Evolutionary conservation across 768 basidiomycete genomes (phyloP), one percentile per base, ranked within the genome.

Genomic region (Lepiota brunneoincarnata): DNA sequence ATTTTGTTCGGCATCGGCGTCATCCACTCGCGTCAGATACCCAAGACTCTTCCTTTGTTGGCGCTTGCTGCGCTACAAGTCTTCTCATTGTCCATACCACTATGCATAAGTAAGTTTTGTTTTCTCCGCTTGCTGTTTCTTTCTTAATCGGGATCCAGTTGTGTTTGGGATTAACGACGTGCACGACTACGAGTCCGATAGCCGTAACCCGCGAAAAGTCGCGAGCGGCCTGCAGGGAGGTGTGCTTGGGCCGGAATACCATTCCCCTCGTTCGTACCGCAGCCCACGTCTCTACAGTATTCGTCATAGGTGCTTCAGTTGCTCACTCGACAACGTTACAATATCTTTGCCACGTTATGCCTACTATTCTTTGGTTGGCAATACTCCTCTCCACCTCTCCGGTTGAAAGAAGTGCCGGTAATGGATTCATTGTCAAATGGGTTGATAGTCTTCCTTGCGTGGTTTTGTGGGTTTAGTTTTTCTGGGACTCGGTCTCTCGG

Each of bases 391-490:
- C 54, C 57, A 15, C 59, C 59, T 21, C 50, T 60, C 17, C 59
- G 59, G 20, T 24, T 60, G 28, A 60, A 60, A 39, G 54, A 58
- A 39, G 28, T 51, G 12, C 57, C 59, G 10, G 43, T 58, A 9
- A 4, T 58, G 21, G 59, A 60, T 23, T 60, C 54, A 11, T 37
- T 55, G 18, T 58, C 53, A 23, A 60, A 58, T 23, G 59, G 57
- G 2, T 49, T 50, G 31, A 52, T 60, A 23, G 57, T 60, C 7
- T 60, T 44, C 24, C 28, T 60, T 18, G 49, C 46, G 17, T 60
- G 57, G 59, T 58, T 60, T 36, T 58, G 57, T 52, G 59, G 59
- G 2, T 60, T 58, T 34, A 55, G 56, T 26, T 60, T 60, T 28
- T 58, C 47, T 7, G 53, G 56, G 21, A n/a, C 37, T 40, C 12